Conservation (phyloP, 2,329 filamentous ascomycete species). For the Cordyceps pruinosa region DNA sequence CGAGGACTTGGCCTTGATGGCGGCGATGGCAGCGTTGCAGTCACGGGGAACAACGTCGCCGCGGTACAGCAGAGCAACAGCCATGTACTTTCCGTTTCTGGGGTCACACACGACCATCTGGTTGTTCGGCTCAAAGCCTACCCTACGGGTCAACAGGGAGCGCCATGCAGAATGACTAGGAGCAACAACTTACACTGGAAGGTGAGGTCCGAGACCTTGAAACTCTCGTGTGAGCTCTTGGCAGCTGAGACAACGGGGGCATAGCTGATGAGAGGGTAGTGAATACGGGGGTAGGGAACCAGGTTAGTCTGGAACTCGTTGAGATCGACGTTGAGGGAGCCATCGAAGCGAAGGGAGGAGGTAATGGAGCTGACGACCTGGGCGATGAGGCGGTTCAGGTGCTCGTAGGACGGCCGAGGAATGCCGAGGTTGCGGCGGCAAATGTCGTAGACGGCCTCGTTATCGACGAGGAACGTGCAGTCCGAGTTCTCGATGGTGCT, state of each 20-base stretch:
- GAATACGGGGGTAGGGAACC: slow-evolving; percentile 66
- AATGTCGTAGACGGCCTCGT: slow-evolving; percentile 70
- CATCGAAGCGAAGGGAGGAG: slow-evolving; percentile 64
- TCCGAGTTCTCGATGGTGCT: slow-evolving; percentile 73
- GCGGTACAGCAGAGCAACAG: slow-evolving; percentile 64
- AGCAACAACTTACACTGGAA: slow-evolving; percentile 55
- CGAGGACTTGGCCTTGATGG: slow-evolving; percentile 62
- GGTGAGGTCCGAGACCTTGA: slow-evolving; percentile 73
- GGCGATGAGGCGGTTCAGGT: slow-evolving; percentile 66
- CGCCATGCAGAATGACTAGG: neutral
- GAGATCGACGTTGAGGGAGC: slow-evolving; percentile 65
- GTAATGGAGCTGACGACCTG: slow-evolving; percentile 72
- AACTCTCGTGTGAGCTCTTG: slow-evolving; percentile 80
- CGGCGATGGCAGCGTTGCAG: slow-evolving; percentile 59
- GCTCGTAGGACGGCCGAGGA: slow-evolving; percentile 60
- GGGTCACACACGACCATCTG: slow-evolving; percentile 73
- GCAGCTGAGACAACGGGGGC: slow-evolving; percentile 63
- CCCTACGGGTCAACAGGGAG: slow-evolving; percentile 20
- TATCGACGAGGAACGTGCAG: slow-evolving; percentile 71
- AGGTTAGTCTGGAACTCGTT: slow-evolving; percentile 76
- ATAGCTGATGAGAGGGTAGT: slow-evolving; percentile 68
- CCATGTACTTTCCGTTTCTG: slow-evolving; percentile 71
- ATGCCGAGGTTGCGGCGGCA: slow-evolving; percentile 67
- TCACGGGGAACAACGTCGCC: slow-evolving; percentile 65
- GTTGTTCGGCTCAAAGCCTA: slow-evolving; percentile 71